Percentiles rank a stretch among this genome's conserved stretches.
Evolutionary conservation across 2,329 filamentous ascomycete species (phyloP).

Genomic region (Xylaria sp.): DNA sequence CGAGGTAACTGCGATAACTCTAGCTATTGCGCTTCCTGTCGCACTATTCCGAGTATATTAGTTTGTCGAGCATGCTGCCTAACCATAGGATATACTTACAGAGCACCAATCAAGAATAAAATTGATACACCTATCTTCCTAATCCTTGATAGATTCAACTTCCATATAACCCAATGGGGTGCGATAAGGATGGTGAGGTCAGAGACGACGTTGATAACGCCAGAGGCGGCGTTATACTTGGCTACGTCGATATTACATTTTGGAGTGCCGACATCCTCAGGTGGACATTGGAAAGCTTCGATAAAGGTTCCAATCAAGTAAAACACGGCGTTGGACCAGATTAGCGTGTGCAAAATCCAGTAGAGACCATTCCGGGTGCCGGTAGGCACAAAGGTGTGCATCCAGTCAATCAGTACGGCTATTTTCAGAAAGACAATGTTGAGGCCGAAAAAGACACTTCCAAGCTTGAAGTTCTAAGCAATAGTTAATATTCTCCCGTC

Average conservation of each 20-base stretch:
- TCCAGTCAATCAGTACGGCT: slow-evolving; percentile 36
- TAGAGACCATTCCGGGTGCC: slow-evolving; percentile 33
- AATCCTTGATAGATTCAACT: slow-evolving; percentile 30
- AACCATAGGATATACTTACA: slow-evolving; percentile 27
- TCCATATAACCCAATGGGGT: slow-evolving; percentile 41
- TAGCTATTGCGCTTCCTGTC: slow-evolving; percentile 33
- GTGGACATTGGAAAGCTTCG: slow-evolving; percentile 38
- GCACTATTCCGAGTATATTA: slow-evolving; percentile 25
- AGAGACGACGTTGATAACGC: slow-evolving; percentile 39
- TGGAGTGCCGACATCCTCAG: slow-evolving; percentile 23
- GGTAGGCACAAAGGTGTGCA: slow-evolving; percentile 28
- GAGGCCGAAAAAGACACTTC: slow-evolving; percentile 34
- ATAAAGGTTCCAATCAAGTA: slow-evolving; percentile 39
- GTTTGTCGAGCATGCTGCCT: too few species aligned
- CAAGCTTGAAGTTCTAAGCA: slow-evolving; percentile 31
- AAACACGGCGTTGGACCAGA: slow-evolving; percentile 34
- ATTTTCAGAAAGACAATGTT: slow-evolving; percentile 38
- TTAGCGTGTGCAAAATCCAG: slow-evolving; percentile 27
- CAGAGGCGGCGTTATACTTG: slow-evolving; percentile 34
- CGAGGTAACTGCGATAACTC: slow-evolving; percentile 27
- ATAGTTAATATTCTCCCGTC: slow-evolving; percentile 10
- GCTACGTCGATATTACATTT: slow-evolving; percentile 35
- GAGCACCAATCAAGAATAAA: slow-evolving; percentile 36
- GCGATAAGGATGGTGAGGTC: slow-evolving; percentile 36
- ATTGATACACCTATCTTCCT: slow-evolving; percentile 37